phyloP scores from a whole-genome alignment of 129 eudicot species.

The Ambrosia artemisiifolia region DNA sequence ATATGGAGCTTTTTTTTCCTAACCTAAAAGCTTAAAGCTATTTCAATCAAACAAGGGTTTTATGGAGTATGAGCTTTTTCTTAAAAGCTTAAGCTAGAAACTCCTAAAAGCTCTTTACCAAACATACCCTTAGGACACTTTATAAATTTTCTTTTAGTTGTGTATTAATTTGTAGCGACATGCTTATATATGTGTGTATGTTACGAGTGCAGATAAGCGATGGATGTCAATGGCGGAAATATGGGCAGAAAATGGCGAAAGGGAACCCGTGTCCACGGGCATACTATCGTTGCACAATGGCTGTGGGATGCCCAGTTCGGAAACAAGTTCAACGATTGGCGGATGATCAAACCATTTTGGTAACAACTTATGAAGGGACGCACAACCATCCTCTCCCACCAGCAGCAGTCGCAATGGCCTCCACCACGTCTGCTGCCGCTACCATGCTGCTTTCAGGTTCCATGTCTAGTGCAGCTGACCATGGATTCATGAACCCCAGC shows the following conservation, averaged over 20 bases:
- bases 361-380: slow-evolving; percentile 85
- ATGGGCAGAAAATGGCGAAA: slow-evolving; percentile 81
- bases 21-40: too few species aligned
- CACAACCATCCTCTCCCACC: slow-evolving; percentile 96
- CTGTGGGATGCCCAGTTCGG: slow-evolving; percentile 69
- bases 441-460: slow-evolving; percentile 96
- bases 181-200: neutral
- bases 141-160: too few species aligned
- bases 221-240: slow-evolving; percentile 82
- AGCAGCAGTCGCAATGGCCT: slow-evolving; percentile 85
- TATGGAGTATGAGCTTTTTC: too few species aligned
- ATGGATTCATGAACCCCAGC: slow-evolving; percentile 66
- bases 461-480: slow-evolving; percentile 52
- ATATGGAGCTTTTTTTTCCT: too few species aligned
- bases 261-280: slow-evolving; percentile 89
- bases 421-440: slow-evolving; percentile 85
- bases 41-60: too few species aligned
- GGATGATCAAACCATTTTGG: slow-evolving; percentile 65
- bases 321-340: slow-evolving; percentile 97
- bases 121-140: too few species aligned
- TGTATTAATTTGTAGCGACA: neutral
- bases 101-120: too few species aligned
- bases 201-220: slow-evolving; percentile 46
- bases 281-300: slow-evolving; percentile 90
- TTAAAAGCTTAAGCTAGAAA: too few species aligned